These are phyloP conservation scores for Isabelozyma rhagii DNA, from an alignment of 805 yeast genomes.

Conservation along the genomic window DNA sequence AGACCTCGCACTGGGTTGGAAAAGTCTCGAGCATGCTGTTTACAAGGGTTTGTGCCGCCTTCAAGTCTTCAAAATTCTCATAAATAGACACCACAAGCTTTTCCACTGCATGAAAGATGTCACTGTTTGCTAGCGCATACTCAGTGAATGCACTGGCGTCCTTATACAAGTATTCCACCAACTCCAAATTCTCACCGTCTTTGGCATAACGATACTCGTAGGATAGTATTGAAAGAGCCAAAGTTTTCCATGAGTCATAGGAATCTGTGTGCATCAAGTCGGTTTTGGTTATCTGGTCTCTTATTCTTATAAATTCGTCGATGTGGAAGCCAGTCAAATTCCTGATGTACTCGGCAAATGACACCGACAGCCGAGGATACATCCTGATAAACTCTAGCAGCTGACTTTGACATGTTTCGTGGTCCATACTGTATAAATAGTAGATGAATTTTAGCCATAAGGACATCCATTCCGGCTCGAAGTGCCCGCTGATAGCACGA, in stretches of 20 bases:
- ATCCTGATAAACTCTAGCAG: conserved; percentile 15
- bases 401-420: conserved; percentile 8
- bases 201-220: conserved; percentile 6
- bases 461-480: conserved; percentile 10
- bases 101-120: conserved; percentile 43
- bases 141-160: conserved; percentile 19
- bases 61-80: conserved; percentile 24
- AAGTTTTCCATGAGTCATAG: conserved; percentile 32
- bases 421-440: conserved; percentile 17
- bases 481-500: conserved; percentile 17
- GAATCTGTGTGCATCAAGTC: conserved; percentile 11
- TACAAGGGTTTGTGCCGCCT: conserved; percentile 21
- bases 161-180: conserved; percentile 8
- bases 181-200: conserved; percentile 4
- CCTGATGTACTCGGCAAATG: conserved; percentile 7
- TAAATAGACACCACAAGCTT: conserved; percentile 34
- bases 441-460: conserved; percentile 29
- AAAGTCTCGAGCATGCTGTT: conserved; percentile 20
- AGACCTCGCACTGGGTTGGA: conserved; percentile 39
- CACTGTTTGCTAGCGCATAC: conserved; percentile 25
- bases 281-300: conserved; percentile 4
- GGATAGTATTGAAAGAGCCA: conserved; percentile 22
- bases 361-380: conserved; percentile 19
- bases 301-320: conserved; percentile 4
- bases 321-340: conserved; percentile 5